Evolutionary conservation across 495 filamentous ascomycete species (phyloP).

Genomic region (Penicillium malachiteum): DNA sequence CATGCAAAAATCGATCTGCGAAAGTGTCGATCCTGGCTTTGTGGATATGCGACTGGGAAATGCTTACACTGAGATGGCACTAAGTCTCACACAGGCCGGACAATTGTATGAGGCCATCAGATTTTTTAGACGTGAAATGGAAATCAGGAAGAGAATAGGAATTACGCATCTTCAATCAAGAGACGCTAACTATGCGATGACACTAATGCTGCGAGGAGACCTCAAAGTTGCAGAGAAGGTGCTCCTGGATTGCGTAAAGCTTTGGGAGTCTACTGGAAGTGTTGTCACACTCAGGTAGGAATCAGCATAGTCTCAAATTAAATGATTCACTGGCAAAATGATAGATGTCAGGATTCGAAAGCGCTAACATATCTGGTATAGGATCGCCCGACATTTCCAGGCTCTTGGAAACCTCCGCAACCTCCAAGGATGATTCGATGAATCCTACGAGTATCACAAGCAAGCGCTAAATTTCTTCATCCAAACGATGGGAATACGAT

Average conservation of each 20-base stretch:
- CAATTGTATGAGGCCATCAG: neutral
- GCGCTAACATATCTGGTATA: neutral
- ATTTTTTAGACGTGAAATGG: neutral
- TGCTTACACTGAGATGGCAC: neutral
- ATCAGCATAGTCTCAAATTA: neutral
- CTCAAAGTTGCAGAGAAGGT: neutral
- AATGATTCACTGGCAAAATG: no score
- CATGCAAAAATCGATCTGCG: neutral
- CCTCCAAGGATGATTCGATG: constrained; percentile 15
- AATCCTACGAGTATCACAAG: constrained; percentile 26
- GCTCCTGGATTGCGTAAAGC: neutral
- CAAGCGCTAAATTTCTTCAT: constrained; percentile 20
- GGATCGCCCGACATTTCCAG: constrained; percentile 12
- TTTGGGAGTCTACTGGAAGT: neutral
- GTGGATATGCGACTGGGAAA: neutral
- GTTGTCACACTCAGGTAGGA: neutral
- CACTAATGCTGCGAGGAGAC: neutral
- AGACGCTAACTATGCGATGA: neutral
- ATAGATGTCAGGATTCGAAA: neutral
- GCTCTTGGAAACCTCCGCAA: constrained; percentile 27
- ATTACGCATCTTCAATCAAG: neutral
- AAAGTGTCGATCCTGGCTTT: neutral
- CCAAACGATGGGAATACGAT: constrained; percentile 24
- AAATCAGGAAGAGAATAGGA: neutral
- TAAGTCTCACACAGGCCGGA: neutral